phyloP scores from a whole-genome alignment of 345 rosid genomes.

The Cardamine resedifolia region DNA sequence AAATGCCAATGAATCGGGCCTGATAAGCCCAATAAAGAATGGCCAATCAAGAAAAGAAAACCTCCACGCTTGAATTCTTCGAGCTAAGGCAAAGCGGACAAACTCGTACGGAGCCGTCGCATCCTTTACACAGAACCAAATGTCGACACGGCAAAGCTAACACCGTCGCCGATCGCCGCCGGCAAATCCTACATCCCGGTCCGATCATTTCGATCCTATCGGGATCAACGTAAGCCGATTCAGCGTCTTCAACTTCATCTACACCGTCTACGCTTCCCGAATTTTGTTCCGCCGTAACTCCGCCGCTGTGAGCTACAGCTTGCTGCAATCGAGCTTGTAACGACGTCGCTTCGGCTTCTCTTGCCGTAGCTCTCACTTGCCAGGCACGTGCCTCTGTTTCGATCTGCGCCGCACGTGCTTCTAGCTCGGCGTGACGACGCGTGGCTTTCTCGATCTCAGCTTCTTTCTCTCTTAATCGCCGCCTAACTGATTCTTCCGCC shows the following conservation, averaged over 20 bases:
- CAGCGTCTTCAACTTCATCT: conserved; percentile 65
- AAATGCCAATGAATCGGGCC: background rate
- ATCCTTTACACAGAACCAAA: conserved; percentile 67
- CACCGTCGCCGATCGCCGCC: conserved; percentile 62
- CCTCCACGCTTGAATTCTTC: conserved; percentile 75
- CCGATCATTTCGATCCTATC: conserved; percentile 49
- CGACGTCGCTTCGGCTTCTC: conserved; percentile 76
- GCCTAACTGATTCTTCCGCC: conserved; percentile 62
- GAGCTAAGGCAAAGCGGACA: conserved; percentile 77
- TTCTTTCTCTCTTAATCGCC: conserved; percentile 66
- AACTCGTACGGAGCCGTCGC: conserved; percentile 57
- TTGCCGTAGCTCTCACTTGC: conserved; percentile 81
- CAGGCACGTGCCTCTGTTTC: conserved; percentile 74
- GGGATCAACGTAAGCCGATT: conserved; percentile 80
- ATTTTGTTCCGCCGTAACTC: conserved; percentile 15
- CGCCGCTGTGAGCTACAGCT: conserved; percentile 42
- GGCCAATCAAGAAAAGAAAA: conserved; percentile 53
- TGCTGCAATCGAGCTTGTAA: conserved; percentile 79
- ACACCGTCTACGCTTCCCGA: conserved; percentile 19
- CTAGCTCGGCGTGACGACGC: conserved; percentile 73
- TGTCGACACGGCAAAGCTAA: conserved; percentile 92
- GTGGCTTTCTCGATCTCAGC: conserved; percentile 71
- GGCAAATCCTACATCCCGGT: conserved; percentile 62
- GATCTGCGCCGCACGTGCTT: conserved; percentile 83
- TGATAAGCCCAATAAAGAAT: background rate